These are phyloP conservation scores for Gossypium laxum DNA, from an alignment of 441 rosid genomes.

Conservation along the genomic window DNA sequence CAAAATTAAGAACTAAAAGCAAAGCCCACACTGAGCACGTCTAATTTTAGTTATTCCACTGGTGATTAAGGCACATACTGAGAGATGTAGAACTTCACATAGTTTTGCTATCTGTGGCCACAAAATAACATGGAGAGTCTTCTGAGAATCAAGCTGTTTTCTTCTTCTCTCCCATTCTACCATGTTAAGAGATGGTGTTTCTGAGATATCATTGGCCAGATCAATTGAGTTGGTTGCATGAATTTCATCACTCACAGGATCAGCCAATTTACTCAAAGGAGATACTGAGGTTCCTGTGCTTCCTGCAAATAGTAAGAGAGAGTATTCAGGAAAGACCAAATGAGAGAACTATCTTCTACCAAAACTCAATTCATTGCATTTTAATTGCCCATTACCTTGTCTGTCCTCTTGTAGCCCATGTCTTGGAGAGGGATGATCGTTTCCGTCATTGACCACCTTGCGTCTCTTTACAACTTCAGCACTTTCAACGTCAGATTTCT, in stretches of 20 bases:
- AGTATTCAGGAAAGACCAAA: not conserved
- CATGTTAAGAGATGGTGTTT: conserved; percentile 26
- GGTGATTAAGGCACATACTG: conserved; percentile 40
- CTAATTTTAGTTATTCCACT: conserved; percentile 17
- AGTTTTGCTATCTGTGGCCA: conserved; percentile 57
- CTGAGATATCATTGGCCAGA: conserved; percentile 23
- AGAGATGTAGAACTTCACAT: conserved; percentile 48
- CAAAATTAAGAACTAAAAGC: not conserved
- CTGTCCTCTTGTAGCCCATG: conserved; percentile 17
- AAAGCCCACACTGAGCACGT: not conserved
- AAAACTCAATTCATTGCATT: not conserved
- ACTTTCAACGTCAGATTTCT: conserved; percentile 22
- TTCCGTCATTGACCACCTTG: conserved; percentile 35
- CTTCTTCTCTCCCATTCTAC: conserved; percentile 27
- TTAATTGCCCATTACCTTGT: conserved; percentile 30
- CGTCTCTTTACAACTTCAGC: conserved; percentile 43
- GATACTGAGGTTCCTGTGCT: conserved; percentile 19
- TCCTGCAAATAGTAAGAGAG: conserved; percentile 22
- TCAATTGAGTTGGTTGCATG: conserved; percentile 16
- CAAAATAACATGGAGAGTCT: conserved; percentile 45
- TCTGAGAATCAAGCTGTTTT: conserved; percentile 39
- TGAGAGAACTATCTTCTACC: not conserved
- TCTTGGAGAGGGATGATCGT: conserved; percentile 20
- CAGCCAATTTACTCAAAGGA: conserved; percentile 17
- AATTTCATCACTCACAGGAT: conserved; percentile 10